Base-by-base conservation (phyloP, 2,329 filamentous ascomycete species). In the Ophiostoma pallidulum region DNA sequence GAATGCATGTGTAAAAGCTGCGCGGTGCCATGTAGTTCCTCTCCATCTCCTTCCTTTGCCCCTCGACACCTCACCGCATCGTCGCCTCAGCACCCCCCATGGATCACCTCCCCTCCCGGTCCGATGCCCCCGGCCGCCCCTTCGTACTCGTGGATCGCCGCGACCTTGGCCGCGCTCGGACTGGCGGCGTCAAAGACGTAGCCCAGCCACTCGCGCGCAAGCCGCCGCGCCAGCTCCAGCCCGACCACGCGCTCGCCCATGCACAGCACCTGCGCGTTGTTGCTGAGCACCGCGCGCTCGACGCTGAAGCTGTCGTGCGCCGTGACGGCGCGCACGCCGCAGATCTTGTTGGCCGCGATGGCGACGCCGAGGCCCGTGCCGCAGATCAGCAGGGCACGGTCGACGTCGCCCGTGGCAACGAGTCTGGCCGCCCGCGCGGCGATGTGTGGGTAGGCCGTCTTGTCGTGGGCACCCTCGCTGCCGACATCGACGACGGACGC, bases 341-440 rank as follows among this genome's bases (percentile, higher is more conserved):
- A 82, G 54, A 94, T 80, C 65, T 94, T 94, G 73, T 94, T 94
- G 55, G 88, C 88, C n/a, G 78, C 70, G 61, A 94, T 94, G 57
- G 88, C 87, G 8, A 94, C 88, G 18, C 88, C 88, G 8, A 94
- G 75, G 0, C 88, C 88, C 0, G 88, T 94, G 3, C 88, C 87
- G 67, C 87, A 94, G 68, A 94, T 86, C 36, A 89, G 69, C 32
- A 94, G 72, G 0, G 86, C 87, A 45, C 87, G 82, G 51, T 53
- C 55, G 36, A 45, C 52, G 28, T 50, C 41, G 43, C 55, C 55
- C 3, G 33, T 24, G 9, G 51, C 51, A 6, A 57, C 52, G 22
- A 53, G 51, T 39, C 49, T 48, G 44, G 55, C 53, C 12, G 54
- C 55, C 18, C 47, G 50, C 8, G 48, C 50, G 6, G 55, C 86